Conservation (phyloP, 257 asterid genomes). For the Sherardia arvensis region DNA sequence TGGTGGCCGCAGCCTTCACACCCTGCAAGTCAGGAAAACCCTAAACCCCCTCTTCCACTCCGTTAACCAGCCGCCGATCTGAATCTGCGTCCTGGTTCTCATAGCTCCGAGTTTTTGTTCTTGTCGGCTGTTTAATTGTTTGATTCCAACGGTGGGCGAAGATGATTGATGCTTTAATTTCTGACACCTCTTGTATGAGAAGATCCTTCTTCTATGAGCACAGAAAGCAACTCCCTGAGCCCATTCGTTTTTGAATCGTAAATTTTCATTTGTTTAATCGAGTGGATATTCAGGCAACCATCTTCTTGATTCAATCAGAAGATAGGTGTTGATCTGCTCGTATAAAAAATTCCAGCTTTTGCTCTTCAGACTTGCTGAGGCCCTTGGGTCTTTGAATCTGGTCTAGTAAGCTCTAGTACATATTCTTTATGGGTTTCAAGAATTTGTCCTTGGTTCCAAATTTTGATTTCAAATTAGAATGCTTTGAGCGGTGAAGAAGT, state of each 20-base stretch:
- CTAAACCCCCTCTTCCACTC: not conserved
- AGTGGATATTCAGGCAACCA: conserved; percentile 78
- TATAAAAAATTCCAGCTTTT: conserved; percentile 23
- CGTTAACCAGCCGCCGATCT: not conserved
- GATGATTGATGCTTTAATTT: conserved; percentile 57
- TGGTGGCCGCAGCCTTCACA: not conserved
- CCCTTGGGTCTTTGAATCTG: conserved; percentile 37
- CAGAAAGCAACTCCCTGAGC: conserved; percentile 72
- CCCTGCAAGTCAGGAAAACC: not conserved
- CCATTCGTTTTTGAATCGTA: not conserved
- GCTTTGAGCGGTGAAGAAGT: too few species aligned
- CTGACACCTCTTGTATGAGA: conserved; percentile 98
- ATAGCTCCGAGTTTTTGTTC: not conserved
- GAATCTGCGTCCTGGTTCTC: not conserved
- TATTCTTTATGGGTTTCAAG: not conserved
- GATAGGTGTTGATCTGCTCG: conserved; percentile 69
- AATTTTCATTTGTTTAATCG: conserved; percentile 4
- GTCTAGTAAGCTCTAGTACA: conserved; percentile 68
- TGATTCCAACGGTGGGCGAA: conserved; percentile 6
- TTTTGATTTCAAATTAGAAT: too few species aligned
- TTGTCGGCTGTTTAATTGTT: not conserved
- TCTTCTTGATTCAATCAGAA: conserved; percentile 15
- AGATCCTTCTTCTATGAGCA: conserved; percentile 65
- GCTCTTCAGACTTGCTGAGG: conserved; percentile 86
- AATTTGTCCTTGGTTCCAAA: too few species aligned